phyloP scores from a whole-genome alignment of 1,284 basidiomycete genomes.

The Ganoderma boninense region DNA sequence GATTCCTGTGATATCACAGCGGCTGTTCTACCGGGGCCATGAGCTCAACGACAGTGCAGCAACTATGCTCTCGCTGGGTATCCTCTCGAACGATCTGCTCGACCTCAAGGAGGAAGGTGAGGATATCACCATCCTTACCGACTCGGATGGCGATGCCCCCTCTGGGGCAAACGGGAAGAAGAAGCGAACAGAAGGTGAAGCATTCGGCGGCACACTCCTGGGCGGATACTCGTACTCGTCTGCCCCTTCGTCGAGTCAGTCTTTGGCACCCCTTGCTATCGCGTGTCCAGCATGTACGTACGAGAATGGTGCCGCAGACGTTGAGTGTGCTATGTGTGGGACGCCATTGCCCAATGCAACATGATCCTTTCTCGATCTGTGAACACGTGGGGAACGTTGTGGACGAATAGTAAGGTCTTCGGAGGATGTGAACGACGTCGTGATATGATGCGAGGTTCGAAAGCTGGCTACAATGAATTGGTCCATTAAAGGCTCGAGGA shows the following conservation, averaged over 20 bases:
- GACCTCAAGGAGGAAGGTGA: slow-evolving; percentile 72
- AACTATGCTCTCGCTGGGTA: slow-evolving; percentile 66
- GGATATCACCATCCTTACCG: slow-evolving; percentile 60
- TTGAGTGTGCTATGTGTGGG: slow-evolving; percentile 40
- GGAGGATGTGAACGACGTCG: not conserved
- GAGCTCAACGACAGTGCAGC: slow-evolving; percentile 72
- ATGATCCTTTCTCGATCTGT: slow-evolving; percentile 11
- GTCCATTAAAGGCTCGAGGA: not conserved
- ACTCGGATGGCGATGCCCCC: slow-evolving; percentile 53
- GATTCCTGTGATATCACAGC: slow-evolving; percentile 79
- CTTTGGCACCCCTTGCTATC: slow-evolving; percentile 19
- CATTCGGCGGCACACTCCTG: slow-evolving; percentile 79
- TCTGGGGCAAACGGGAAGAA: slow-evolving; percentile 39
- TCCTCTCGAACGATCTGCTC: slow-evolving; percentile 70
- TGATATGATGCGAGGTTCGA: not conserved
- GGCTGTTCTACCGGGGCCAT: slow-evolving; percentile 64
- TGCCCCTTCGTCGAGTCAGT: slow-evolving; percentile 28
- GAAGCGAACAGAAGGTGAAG: slow-evolving; percentile 67
- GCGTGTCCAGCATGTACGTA: slow-evolving; percentile 43
- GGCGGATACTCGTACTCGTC: slow-evolving; percentile 38
- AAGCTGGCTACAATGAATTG: not conserved
- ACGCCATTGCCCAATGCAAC: slow-evolving; percentile 29
- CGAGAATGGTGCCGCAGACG: slow-evolving; percentile 34
- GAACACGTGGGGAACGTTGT: not conserved
- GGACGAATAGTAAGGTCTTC: not conserved